Conservation (phyloP, 75 land plant species). For the Pinus albicaulis region DNA sequence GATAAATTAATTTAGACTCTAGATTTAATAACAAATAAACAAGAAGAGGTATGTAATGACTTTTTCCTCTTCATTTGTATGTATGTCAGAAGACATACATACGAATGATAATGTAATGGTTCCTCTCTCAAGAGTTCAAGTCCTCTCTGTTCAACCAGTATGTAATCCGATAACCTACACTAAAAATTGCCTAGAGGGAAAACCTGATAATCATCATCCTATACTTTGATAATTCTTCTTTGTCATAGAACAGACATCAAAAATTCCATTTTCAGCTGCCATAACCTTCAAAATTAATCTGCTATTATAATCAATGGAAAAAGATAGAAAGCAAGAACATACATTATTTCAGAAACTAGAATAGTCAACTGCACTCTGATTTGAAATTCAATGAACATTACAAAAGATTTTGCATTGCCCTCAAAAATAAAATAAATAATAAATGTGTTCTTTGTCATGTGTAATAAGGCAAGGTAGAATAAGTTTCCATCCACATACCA, state of each 20-base stretch:
- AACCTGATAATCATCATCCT: neutral
- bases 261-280: neutral
- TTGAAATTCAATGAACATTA: no score
- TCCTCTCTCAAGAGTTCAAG: no score
- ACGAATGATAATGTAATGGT: no score
- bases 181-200: neutral
- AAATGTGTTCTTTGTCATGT: neutral
- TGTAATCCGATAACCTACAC: neutral
- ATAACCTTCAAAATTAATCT: neutral
- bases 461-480: neutral
- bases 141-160: no score
- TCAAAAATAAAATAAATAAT: neutral
- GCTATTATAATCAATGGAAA: neutral
- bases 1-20: neutral
- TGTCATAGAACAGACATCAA: neutral
- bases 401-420: neutral
- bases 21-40: no score
- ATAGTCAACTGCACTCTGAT: no score
- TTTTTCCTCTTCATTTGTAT: no score
- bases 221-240: neutral
- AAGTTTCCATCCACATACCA: conserved; percentile 35
- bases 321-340: neutral
- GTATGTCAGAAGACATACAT: no score
- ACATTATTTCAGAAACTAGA: no score
- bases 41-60: no score